Conservation (phyloP, 192 early-diverging fungal genomes). For the Umbelopsis ramanniana region DNA sequence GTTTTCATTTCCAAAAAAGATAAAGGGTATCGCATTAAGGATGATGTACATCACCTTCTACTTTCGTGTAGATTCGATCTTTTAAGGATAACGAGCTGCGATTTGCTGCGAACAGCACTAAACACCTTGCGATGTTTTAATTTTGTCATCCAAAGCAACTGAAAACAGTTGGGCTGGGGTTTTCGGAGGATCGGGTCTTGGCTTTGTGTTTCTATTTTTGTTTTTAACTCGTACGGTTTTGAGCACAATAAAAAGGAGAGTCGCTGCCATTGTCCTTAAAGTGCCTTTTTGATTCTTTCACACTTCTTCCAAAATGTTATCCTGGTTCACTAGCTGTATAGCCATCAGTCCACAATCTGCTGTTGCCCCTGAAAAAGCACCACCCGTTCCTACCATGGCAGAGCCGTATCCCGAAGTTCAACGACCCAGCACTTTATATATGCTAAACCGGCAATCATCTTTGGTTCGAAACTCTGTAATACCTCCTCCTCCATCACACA, state of each 20-base stretch:
- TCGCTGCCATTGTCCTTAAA: not conserved
- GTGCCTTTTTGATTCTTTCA: not conserved
- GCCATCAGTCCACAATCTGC: not conserved
- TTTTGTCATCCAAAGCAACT: too few species aligned
- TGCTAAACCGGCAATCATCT: not conserved
- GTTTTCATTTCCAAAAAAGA: too few species aligned
- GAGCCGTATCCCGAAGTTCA: conserved; percentile 3
- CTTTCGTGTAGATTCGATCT: too few species aligned
- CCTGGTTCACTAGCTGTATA: conserved; percentile 14
- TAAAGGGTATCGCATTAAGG: too few species aligned
- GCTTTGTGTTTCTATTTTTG: not conserved
- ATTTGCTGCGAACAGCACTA: too few species aligned
- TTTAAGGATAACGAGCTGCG: too few species aligned
- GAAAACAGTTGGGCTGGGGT: too few species aligned
- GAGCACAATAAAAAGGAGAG: not conserved
- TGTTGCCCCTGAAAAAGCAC: not conserved
- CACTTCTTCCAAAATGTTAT: conserved; percentile 1
- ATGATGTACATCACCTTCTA: too few species aligned
- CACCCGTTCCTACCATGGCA: not conserved
- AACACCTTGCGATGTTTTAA: too few species aligned
- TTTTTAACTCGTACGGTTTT: not conserved
- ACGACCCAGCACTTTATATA: conserved; percentile 7
- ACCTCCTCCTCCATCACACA: conserved; percentile 4
- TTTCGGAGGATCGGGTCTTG: not conserved
- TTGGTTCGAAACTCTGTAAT: conserved; percentile 8